Conservation (phyloP, 2,329 filamentous ascomycete species). For the Phyllachora maydis region DNA sequence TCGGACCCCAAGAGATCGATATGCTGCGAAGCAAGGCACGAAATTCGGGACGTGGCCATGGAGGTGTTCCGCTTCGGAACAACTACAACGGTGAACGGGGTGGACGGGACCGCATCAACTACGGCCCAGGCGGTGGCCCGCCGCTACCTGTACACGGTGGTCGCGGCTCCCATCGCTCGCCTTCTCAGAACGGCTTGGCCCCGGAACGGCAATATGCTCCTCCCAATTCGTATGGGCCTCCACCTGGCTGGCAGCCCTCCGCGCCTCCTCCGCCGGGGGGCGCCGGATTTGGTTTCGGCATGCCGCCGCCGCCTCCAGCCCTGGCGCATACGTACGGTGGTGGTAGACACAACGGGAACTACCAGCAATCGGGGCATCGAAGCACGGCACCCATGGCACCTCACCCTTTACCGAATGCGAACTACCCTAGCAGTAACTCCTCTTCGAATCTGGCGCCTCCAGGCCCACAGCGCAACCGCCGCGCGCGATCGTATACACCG, state of each 20-base stretch:
- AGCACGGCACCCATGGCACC: too few species aligned
- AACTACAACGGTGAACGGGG: conserved; percentile 22
- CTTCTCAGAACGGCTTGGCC: conserved; percentile 5
- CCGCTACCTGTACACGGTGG: conserved; percentile 1
- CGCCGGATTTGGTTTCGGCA: conserved; percentile 18
- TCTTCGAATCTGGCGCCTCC: too few species aligned
- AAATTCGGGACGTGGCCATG: conserved; percentile 46
- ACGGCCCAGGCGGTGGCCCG: conserved; percentile 13
- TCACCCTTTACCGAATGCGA: too few species aligned
- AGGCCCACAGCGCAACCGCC: too few species aligned
- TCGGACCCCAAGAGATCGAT: conserved; percentile 60
- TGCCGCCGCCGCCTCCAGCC: conserved; percentile 23
- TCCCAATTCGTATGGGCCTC: conserved; percentile 6
- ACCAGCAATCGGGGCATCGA: too few species aligned
- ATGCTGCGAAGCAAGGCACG: conserved; percentile 44
- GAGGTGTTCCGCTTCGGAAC: conserved; percentile 28
- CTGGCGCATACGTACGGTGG: conserved; percentile 8
- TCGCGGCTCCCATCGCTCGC: conserved; percentile 4
- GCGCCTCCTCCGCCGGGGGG: conserved; percentile 22
- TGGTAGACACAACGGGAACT: conserved; percentile 3
- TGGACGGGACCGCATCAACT: conserved; percentile 30
- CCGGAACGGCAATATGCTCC: conserved; percentile 4
- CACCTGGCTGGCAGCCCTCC: conserved; percentile 12
- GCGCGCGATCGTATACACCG: too few species aligned
- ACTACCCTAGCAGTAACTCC: too few species aligned